Percentiles rank a stretch among this genome's conserved stretches.
Conservation (phyloP, 2,329 filamentous ascomycete genomes). For the Ophidiomyces ophidiicola region DNA sequence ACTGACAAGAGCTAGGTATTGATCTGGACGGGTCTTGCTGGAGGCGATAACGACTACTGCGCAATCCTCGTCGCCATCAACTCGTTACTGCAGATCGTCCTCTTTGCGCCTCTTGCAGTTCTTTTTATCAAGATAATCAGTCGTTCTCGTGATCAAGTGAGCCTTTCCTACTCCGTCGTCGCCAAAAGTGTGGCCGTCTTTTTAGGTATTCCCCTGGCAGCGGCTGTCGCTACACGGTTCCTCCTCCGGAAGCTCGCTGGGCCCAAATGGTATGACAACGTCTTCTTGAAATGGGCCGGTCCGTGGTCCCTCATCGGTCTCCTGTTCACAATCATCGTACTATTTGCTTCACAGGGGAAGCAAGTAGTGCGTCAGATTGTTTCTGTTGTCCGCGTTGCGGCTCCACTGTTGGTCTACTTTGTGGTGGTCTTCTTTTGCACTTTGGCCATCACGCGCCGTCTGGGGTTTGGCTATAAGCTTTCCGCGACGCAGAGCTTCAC, state of each 20-base stretch:
- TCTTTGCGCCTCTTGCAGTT: slow-evolving; percentile 57
- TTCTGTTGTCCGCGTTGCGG: slow-evolving; percentile 66
- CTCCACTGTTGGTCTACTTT: slow-evolving; percentile 74
- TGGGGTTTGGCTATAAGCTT: slow-evolving; percentile 63
- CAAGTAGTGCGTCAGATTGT: slow-evolving; percentile 73
- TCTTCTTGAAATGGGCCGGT: slow-evolving; percentile 57
- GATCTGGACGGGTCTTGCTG: slow-evolving; percentile 68
- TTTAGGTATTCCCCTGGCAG: slow-evolving; percentile 68
- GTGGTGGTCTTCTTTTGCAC: slow-evolving; percentile 60
- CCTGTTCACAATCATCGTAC: slow-evolving; percentile 72
- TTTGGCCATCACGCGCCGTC: slow-evolving; percentile 46
- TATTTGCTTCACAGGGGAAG: slow-evolving; percentile 70
- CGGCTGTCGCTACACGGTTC: slow-evolving; percentile 65
- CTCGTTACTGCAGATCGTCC: slow-evolving; percentile 60
- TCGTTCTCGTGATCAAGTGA: slow-evolving; percentile 31
- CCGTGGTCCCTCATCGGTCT: slow-evolving; percentile 73
- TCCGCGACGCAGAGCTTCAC: slow-evolving; percentile 72
- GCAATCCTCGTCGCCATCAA: slow-evolving; percentile 67
- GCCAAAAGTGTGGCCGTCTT: slow-evolving; percentile 75
- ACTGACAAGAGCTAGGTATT: slow-evolving; percentile 35
- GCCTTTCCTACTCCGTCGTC: slow-evolving; percentile 51
- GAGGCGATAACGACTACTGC: slow-evolving; percentile 70
- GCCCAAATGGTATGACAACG: slow-evolving; percentile 50
- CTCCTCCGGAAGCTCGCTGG: slow-evolving; percentile 44
- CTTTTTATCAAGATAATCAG: slow-evolving; percentile 61